Base-by-base conservation (phyloP, 2,329 filamentous ascomycete species). In the Fusarium sp. region DNA sequence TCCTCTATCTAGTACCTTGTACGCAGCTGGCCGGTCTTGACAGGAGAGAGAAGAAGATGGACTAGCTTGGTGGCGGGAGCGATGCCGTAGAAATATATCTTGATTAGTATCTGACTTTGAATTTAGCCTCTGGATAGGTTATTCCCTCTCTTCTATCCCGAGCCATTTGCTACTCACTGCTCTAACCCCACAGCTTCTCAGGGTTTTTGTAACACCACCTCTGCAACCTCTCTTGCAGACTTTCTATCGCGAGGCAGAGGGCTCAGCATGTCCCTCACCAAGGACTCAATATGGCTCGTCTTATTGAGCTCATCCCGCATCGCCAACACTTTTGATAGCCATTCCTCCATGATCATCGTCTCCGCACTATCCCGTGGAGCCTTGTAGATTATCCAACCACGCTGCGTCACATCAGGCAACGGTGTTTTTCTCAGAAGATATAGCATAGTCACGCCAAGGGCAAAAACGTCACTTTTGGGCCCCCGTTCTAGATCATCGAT, bases 261-360 rank as follows among this genome's bases (percentile, higher is more conserved):
- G 4, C 7, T 23, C 14, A 48, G 5, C 43, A 48, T 48, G 8
- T 16, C 20, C 2, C 4, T 25, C 10, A 48, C 43, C 13, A 48
- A 25, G 10, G 43, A 6, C 23, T 48, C 43, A 25, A 45, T 4
- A 16, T 25, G 41, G 5, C 20, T 2, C 0, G 2, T 9, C 20
- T 5, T 13, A 16, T 45, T 2, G 4, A 45, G 20, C 13, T 25
- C 7, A 25, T 6, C 13, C 7, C 20, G 20, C 20, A 48, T 48
- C 2, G 4, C 7, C 14, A 6, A 0, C 20, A 48, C 43, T 18
- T 48, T 25, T 1, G 20, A 25, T 16, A 48, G 0, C 43, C 43
- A 48, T 10, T 2, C 20, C 0, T 48, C 14, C 43, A 48, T 48
- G 23, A 1, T 8, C 23, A 2, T 1, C 14, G 23, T 18, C 43